A percentile compares a stretch with the other conserved stretches of the same genome.
These are phyloP conservation scores for Paecilomyces sp. DNA, from an alignment of 2,329 filamentous ascomycete species.

Conservation along the genomic window DNA sequence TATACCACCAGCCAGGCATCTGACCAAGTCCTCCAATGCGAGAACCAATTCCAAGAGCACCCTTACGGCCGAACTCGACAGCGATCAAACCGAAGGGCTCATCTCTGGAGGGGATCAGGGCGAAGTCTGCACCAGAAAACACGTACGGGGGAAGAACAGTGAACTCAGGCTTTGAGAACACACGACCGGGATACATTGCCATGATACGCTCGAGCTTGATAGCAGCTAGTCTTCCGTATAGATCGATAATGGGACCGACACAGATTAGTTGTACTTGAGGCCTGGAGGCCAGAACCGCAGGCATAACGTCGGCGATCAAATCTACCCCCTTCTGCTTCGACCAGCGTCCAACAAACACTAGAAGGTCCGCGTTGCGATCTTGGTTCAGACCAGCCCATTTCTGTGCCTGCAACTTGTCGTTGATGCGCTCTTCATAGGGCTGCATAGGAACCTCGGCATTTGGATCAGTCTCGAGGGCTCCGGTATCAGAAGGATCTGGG, in stretches of 20 bases:
- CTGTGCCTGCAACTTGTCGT: conserved; percentile 50
- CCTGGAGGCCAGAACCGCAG: conserved; percentile 34
- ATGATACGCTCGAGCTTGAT: conserved; percentile 53
- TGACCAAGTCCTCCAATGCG: conserved; percentile 54
- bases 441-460: conserved; percentile 21
- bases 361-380: conserved; percentile 51
- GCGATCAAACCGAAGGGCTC: conserved; percentile 58
- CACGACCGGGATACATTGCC: conserved; percentile 52
- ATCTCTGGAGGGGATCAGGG: conserved; percentile 57
- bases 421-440: conserved; percentile 44
- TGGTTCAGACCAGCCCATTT: conserved; percentile 54
- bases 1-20: conserved; percentile 60
- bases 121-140: conserved; percentile 56
- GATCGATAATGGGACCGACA: conserved; percentile 54
- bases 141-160: conserved; percentile 54
- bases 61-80: conserved; percentile 57
- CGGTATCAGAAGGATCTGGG: conserved; percentile 54
- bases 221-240: conserved; percentile 56
- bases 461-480: conserved; percentile 45
- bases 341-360: conserved; percentile 58
- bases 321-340: conserved; percentile 57
- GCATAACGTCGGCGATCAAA: conserved; percentile 56
- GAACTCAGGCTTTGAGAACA: conserved; percentile 57
- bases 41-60: conserved; percentile 54
- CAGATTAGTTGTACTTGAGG: conserved; percentile 8